phyloP scores from a whole-genome alignment of 2,329 filamentous ascomycete genomes.

The Clarireedia paspali region DNA sequence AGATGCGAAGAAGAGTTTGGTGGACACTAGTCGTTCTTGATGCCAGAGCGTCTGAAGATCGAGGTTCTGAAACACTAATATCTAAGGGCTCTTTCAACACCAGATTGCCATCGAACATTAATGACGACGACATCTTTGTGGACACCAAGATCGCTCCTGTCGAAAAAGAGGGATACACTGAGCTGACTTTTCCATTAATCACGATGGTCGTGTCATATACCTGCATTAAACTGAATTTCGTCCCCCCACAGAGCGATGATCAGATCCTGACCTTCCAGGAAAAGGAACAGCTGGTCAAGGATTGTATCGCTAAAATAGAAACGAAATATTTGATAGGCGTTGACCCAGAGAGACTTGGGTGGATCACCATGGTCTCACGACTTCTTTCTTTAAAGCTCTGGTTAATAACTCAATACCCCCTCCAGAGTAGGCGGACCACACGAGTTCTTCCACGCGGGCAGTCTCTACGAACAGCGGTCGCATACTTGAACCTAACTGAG shows the following conservation, averaged over 20 bases:
- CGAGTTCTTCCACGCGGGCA: slow-evolving; percentile 4
- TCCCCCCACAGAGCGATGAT: neutral
- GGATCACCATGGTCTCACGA: neutral
- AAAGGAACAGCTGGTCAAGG: slow-evolving; percentile 9
- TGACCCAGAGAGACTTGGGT: neutral
- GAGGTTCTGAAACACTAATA: slow-evolving; percentile 39
- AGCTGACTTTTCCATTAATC: slow-evolving; percentile 13
- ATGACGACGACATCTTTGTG: slow-evolving; percentile 39
- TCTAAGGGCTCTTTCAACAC: slow-evolving; percentile 38
- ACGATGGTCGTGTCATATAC: slow-evolving; percentile 2
- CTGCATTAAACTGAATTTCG: slow-evolving; percentile 8
- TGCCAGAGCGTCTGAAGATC: slow-evolving; percentile 40
- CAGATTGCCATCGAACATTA: slow-evolving; percentile 41
- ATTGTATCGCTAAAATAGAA: neutral
- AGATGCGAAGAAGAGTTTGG: slow-evolving; percentile 45
- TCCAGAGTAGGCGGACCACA: neutral
- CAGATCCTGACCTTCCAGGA: neutral
- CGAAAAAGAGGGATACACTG: slow-evolving; percentile 8
- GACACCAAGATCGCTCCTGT: neutral
- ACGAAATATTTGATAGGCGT: neutral
- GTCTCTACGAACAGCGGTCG: slow-evolving; percentile 37
- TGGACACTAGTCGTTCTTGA: slow-evolving; percentile 42
- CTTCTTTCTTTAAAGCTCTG: slow-evolving; percentile 32
- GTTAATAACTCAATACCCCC: slow-evolving; percentile 39
- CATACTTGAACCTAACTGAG: slow-evolving; percentile 24